Evolutionary conservation across 371 early-diverging fungal genomes (phyloP).

Genomic region (Actinomortierella wolfii): DNA sequence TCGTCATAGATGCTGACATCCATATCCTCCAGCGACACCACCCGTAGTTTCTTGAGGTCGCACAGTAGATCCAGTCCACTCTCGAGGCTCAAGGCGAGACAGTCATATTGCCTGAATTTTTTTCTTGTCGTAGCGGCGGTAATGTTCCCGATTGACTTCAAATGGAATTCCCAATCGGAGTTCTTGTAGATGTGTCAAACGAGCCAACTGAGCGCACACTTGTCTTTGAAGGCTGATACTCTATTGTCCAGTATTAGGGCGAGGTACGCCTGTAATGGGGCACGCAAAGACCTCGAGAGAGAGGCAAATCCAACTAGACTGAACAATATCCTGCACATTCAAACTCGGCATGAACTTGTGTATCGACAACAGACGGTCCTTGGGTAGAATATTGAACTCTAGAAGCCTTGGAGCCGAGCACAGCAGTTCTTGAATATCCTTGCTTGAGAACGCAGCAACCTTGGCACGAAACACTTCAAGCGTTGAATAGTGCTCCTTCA

Average conservation of each 20-base stretch:
- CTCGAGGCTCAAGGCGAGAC: too few species aligned
- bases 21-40: constrained; percentile 7
- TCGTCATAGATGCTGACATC: constrained; percentile 1
- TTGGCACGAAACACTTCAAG: constrained; percentile 4
- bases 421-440: constrained; percentile 7
- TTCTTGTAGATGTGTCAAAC: constrained; percentile 2
- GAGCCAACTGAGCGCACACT: constrained; percentile 2
- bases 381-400: constrained; percentile 1
- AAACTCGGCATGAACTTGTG: background rate
- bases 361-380: background rate
- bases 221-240: background rate
- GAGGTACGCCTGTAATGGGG: constrained; percentile 1
- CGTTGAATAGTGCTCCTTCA: constrained; percentile 4
- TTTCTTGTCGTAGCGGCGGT: constrained; percentile 1
- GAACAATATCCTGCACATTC: constrained; percentile 1
- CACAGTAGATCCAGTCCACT: constrained; percentile 6
- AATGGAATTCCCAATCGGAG: constrained; percentile 5
- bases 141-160: background rate
- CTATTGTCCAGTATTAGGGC: background rate
- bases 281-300: constrained; percentile 3
- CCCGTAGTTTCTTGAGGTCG: constrained; percentile 2
- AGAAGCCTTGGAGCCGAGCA: constrained; percentile 1
- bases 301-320: background rate
- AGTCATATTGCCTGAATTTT: background rate
- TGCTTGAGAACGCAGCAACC: background rate